Base-by-base conservation (phyloP, 2,329 filamentous ascomycete species). In the Microdochium paspali region DNA sequence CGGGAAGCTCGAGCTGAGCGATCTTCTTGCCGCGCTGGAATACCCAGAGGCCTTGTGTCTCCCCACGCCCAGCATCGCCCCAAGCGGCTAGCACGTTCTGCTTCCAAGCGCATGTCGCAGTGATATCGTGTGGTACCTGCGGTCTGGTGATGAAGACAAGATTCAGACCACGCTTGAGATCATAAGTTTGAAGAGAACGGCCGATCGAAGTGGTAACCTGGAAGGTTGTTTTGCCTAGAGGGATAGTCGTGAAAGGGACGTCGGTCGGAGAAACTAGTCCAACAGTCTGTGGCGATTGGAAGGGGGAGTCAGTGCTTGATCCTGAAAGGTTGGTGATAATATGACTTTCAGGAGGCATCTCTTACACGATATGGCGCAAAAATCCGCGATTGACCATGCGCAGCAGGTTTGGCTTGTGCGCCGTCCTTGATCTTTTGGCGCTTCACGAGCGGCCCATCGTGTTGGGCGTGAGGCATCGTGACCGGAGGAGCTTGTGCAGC, bases 201-300 rank as follows among this genome's bases (percentile, higher is more conserved):
- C 91, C 93, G 51, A 94, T 87, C 0, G 89, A 97, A 25, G 93
- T 98, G 28, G 93, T 97, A 66, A 98, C 89, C 65, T 98, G 93
- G 62, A 95, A 98, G 3, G 90, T 95, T 1, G 88, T 91, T 68
- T 95, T 95, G 49, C 93, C 93, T 15, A 95, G 74, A 1, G 91
- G 87, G 26, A 94, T 78, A 5, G 86, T 85, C 2, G 91, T 90
- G 61, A 98, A 97, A 0, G 93, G 91, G 0, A 96, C 89, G 44
- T 75, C 69, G 2, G 91, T 96, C 1, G 93, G 89, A 4, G 93
- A 96, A 2, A 98, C 89, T 26, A 98, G 76, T 15, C 93, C 93
- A 54, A 98, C 79, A 44, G 91, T 96, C 88, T 95, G 62, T 9
- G 42, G 31, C 45, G 46, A 30, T 56, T 23, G 26, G 28, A 44